Percentiles rank a stretch among this genome's conserved stretches.
Evolutionary conservation across 2,329 filamentous ascomycete genomes (phyloP).

Genomic region (Diaporthe destruens): DNA sequence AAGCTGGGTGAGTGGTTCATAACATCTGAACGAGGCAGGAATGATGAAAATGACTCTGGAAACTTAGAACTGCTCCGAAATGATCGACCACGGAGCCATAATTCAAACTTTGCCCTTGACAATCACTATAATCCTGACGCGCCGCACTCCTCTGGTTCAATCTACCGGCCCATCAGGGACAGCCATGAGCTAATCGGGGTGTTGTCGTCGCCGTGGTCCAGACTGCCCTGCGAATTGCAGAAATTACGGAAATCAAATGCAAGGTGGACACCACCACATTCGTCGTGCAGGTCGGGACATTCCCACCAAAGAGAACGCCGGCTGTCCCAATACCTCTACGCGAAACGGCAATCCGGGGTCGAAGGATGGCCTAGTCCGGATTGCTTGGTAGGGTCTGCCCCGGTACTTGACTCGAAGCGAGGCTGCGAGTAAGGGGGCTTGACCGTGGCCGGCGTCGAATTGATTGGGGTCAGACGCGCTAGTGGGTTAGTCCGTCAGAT

Average conservation of each 20-base stretch:
- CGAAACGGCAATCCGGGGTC: background rate
- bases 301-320: slow-evolving; percentile 4
- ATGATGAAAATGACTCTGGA: background rate
- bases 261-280: slow-evolving; percentile 6
- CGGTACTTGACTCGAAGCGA: slow-evolving; percentile 18
- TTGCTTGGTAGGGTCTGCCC: slow-evolving; percentile 1
- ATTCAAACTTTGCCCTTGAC: slow-evolving; percentile 10
- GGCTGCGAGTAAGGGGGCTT: background rate
- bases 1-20: background rate
- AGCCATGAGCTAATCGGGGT: slow-evolving; percentile 14
- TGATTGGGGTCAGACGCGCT: slow-evolving; percentile 27
- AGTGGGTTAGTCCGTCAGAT: background rate
- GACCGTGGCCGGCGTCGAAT: background rate
- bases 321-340: background rate
- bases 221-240: slow-evolving; percentile 14
- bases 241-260: slow-evolving; percentile 1
- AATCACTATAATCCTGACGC: background rate
- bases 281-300: background rate
- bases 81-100: background rate
- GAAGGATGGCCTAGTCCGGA: slow-evolving; percentile 15
- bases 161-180: background rate
- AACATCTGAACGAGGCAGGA: background rate
- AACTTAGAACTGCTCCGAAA: background rate
- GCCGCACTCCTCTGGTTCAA: background rate
- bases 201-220: slow-evolving; percentile 3